These are phyloP conservation scores for Leccinum fallax DNA, from an alignment of 1,284 basidiomycete species.

Conservation along the genomic window DNA sequence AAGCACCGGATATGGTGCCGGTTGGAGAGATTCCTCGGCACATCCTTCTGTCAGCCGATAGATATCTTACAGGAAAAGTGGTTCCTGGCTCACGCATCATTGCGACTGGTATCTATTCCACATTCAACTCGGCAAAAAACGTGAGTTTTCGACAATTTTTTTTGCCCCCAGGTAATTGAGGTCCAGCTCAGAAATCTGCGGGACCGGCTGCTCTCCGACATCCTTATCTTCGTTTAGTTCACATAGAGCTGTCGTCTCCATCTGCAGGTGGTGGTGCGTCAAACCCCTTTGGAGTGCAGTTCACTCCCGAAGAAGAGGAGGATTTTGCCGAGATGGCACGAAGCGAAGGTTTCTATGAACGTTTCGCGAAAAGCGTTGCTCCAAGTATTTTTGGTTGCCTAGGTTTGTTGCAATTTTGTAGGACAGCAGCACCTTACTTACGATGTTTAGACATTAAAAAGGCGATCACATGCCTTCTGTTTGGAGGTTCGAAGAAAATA, in stretches of 20 bases:
- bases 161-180: slow-evolving; percentile 8
- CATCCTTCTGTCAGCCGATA: slow-evolving; percentile 91
- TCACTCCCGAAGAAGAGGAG: slow-evolving; percentile 96
- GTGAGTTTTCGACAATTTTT: slow-evolving; percentile 44
- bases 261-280: slow-evolving; percentile 65
- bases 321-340: slow-evolving; percentile 91
- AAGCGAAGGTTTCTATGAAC: slow-evolving; percentile 90
- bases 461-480: slow-evolving; percentile 91
- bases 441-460: slow-evolving; percentile 89
- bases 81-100: slow-evolving; percentile 95
- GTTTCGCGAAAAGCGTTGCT: slow-evolving; percentile 92
- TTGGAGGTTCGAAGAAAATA: slow-evolving; percentile 98
- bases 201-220: slow-evolving; percentile 86
- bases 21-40: slow-evolving; percentile 97
- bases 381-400: slow-evolving; percentile 97
- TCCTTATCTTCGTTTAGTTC: slow-evolving; percentile 92
- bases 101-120: slow-evolving; percentile 96
- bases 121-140: slow-evolving; percentile 86
- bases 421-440: slow-evolving; percentile 5
- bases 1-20: slow-evolving; percentile 99
- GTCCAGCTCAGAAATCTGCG: slow-evolving; percentile 62
- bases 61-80: slow-evolving; percentile 87
- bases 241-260: slow-evolving; percentile 86
- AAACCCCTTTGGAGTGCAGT: slow-evolving; percentile 83
- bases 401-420: slow-evolving; percentile 51